A percentile compares a stretch with the other conserved stretches of the same genome.
Conservation (phyloP, 768 basidiomycete species). For the Psilocybe subaeruginosa region DNA sequence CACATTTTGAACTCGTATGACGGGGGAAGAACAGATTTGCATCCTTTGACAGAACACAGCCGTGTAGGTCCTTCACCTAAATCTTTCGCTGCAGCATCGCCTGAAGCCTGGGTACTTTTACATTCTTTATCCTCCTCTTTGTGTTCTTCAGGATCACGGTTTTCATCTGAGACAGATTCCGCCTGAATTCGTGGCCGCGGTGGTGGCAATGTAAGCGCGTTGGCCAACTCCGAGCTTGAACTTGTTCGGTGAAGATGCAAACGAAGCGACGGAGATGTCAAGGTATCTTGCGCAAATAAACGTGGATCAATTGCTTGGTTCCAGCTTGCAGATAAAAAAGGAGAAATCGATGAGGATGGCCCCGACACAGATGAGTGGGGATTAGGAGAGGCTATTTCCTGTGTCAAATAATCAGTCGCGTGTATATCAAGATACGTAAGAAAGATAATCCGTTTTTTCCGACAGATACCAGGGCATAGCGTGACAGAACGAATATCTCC, state of each 20-base stretch:
- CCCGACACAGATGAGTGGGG: background rate
- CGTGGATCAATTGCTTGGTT: conserved; percentile 22
- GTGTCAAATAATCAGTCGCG: background rate
- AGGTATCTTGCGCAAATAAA: conserved; percentile 14
- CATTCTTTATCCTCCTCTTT: background rate
- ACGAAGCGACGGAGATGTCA: conserved; percentile 23
- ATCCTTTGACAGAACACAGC: conserved; percentile 58
- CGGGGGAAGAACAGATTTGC: conserved; percentile 45
- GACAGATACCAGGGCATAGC: background rate
- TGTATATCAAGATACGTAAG: background rate
- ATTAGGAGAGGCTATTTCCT: background rate
- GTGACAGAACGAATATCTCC: background rate
- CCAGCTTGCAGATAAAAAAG: conserved; percentile 7
- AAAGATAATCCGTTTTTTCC: too few species aligned
- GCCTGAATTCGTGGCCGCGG: background rate
- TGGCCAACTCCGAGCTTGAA: conserved; percentile 49
- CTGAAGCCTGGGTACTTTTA: background rate
- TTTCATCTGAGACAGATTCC: background rate
- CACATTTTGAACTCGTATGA: conserved; percentile 47
- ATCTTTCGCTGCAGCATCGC: background rate
- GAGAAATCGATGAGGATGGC: background rate
- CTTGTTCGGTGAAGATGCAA: conserved; percentile 32
- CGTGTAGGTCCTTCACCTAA: conserved; percentile 25
- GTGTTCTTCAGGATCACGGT: background rate
- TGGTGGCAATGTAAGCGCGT: conserved; percentile 45